Evolutionary conservation across 495 filamentous ascomycete genomes (phyloP).

Genomic region (Annulohypoxylon nitens): DNA sequence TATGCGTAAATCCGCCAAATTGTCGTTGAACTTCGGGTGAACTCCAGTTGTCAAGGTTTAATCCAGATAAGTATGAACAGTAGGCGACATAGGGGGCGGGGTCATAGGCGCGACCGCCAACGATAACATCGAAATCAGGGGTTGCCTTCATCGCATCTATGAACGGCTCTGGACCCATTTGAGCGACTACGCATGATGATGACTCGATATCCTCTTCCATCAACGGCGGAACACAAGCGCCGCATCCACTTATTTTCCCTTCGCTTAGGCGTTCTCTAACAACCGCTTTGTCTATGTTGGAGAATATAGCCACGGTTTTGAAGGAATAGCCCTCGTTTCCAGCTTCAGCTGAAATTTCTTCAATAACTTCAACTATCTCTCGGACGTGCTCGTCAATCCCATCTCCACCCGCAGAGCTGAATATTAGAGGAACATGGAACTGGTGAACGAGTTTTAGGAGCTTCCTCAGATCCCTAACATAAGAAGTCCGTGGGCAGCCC

Average conservation of each 20-base stretch:
- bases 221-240: conserved; percentile 54
- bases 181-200: conserved; percentile 52
- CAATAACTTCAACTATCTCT: conserved; percentile 56
- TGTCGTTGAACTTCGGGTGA: conserved; percentile 33
- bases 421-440: conserved; percentile 56
- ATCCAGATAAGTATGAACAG: conserved; percentile 46
- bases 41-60: conserved; percentile 21
- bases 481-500: conserved; percentile 52
- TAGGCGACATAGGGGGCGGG: conserved; percentile 64
- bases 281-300: conserved; percentile 52
- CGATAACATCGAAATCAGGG: conserved; percentile 60
- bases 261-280: conserved; percentile 48
- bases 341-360: conserved; percentile 46
- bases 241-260: conserved; percentile 45
- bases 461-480: conserved; percentile 57
- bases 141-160: conserved; percentile 55
- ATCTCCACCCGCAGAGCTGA: conserved; percentile 64
- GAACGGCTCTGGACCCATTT: conserved; percentile 57
- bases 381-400: conserved; percentile 61
- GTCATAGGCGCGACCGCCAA: conserved; percentile 65
- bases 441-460: conserved; percentile 51
- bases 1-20: conserved; percentile 58
- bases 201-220: conserved; percentile 55
- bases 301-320: conserved; percentile 58
- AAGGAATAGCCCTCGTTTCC: conserved; percentile 53